phyloP scores from a whole-genome alignment of 768 basidiomycete genomes.

The Tulasnella sp. region DNA sequence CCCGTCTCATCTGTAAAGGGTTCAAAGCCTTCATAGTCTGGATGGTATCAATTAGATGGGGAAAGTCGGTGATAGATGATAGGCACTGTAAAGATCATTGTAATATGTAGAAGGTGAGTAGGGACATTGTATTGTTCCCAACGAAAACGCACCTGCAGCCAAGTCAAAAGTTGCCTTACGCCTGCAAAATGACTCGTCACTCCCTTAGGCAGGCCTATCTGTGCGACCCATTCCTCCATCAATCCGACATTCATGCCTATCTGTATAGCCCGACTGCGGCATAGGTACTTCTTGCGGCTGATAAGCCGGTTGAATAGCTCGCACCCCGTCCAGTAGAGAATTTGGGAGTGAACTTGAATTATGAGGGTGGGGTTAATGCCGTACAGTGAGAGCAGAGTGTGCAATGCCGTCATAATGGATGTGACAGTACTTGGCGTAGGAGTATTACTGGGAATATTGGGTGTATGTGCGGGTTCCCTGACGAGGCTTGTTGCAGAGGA shows the following conservation, averaged over 20 bases:
- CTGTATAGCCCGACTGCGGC: conserved; percentile 81
- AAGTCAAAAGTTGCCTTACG: conserved; percentile 69
- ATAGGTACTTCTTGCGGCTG: conserved; percentile 89
- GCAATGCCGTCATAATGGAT: conserved; percentile 71
- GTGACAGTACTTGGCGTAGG: conserved; percentile 33
- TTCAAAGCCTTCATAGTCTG: conserved; percentile 80
- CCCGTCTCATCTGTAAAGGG: conserved; percentile 93
- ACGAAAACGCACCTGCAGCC: conserved; percentile 56
- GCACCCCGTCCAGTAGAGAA: conserved; percentile 97
- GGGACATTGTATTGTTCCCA: neutral
- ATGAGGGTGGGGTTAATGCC: conserved; percentile 83
- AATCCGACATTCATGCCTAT: conserved; percentile 76
- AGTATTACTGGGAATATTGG: neutral
- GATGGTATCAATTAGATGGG: conserved; percentile 78
- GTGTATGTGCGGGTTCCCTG: neutral
- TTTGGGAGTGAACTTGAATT: conserved; percentile 89
- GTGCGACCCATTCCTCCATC: conserved; percentile 86
- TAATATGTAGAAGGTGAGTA: too few species aligned
- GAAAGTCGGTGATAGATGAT: conserved; percentile 73
- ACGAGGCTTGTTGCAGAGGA: neutral
- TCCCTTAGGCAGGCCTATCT: conserved; percentile 66
- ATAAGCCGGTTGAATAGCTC: conserved; percentile 77
- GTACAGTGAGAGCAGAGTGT: conserved; percentile 71
- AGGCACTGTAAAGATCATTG: conserved; percentile 6
- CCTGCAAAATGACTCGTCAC: conserved; percentile 74